Conservation (phyloP, 2,329 filamentous ascomycete genomes). For the Fusarium sp. region DNA sequence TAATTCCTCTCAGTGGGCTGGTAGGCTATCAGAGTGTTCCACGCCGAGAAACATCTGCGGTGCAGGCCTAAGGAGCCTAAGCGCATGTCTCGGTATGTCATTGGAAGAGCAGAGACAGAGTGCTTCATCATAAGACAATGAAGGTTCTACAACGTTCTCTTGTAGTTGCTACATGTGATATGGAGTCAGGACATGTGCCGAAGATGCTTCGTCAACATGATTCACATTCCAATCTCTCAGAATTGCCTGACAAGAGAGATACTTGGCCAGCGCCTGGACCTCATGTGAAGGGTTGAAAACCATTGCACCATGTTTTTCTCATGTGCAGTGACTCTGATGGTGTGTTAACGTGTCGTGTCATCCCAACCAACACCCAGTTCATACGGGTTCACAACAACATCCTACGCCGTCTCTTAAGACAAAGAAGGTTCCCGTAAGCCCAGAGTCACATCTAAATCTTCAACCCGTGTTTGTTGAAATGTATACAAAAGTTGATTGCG, state of each 20-base stretch:
- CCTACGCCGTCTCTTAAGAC: background rate
- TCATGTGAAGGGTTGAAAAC: background rate
- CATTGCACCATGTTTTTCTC: background rate
- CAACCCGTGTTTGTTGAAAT: background rate
- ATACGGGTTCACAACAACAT: background rate
- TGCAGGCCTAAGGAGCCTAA: background rate
- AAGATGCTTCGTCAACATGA: background rate
- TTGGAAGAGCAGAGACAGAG: background rate
- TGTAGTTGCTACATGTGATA: background rate
- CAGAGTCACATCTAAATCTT: background rate
- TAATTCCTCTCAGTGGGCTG: constrained; percentile 9
- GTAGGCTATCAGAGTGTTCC: constrained; percentile 9
- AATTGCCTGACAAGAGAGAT: background rate
- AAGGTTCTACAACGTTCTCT: background rate
- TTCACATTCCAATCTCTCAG: background rate
- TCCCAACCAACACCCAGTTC: background rate
- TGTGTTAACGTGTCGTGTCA: background rate
- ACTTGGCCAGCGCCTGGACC: too few species aligned
- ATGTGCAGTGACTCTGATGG: background rate
- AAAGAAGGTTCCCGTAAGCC: background rate
- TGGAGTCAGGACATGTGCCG: background rate
- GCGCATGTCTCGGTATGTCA: background rate
- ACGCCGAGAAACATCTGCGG: background rate
- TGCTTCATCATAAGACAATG: background rate
- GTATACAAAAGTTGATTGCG: background rate